These are phyloP conservation scores for Penicillium vulpinum DNA, from an alignment of 2,329 filamentous ascomycete species.

Conservation along the genomic window DNA sequence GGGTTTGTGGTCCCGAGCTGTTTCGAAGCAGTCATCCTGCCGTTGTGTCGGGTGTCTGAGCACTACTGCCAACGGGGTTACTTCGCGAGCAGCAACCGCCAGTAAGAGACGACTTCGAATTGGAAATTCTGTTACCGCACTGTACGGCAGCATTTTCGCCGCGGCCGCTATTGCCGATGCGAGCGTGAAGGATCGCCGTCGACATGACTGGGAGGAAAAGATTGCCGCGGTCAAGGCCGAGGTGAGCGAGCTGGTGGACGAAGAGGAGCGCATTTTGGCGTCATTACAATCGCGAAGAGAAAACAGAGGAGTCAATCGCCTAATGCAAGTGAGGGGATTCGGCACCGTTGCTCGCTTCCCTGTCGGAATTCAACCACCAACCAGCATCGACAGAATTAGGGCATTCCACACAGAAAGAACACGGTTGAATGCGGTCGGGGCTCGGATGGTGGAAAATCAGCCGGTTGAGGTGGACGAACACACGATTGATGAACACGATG, in stretches of 20 bases:
- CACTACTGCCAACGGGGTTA: slow-evolving; percentile 36
- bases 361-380: slow-evolving; percentile 10
- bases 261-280: slow-evolving; percentile 40
- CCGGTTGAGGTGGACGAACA: slow-evolving; percentile 12
- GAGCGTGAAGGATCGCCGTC: slow-evolving; percentile 41
- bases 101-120: slow-evolving; percentile 41
- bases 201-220: slow-evolving; percentile 43
- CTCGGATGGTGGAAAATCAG: slow-evolving; percentile 9
- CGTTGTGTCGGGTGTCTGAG: slow-evolving; percentile 45
- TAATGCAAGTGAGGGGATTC: slow-evolving; percentile 27
- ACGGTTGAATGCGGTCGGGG: slow-evolving; percentile 4
- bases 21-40: slow-evolving; percentile 40
- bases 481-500: slow-evolving; percentile 16
- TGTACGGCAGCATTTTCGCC: slow-evolving; percentile 48
- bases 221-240: slow-evolving; percentile 47
- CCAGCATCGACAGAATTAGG: slow-evolving; percentile 13
- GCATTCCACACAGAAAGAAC: slow-evolving; percentile 21
- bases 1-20: slow-evolving; percentile 45
- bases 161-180: slow-evolving; percentile 44
- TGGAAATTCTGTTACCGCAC: slow-evolving; percentile 45
- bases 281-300: slow-evolving; percentile 31
- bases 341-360: slow-evolving; percentile 22
- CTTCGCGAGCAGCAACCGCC: slow-evolving; percentile 38
- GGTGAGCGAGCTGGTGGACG: slow-evolving; percentile 40
- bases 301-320: slow-evolving; percentile 16